These are phyloP conservation scores for Glycine tomentella DNA, from an alignment of 306 rosid species.

Conservation along the genomic window DNA sequence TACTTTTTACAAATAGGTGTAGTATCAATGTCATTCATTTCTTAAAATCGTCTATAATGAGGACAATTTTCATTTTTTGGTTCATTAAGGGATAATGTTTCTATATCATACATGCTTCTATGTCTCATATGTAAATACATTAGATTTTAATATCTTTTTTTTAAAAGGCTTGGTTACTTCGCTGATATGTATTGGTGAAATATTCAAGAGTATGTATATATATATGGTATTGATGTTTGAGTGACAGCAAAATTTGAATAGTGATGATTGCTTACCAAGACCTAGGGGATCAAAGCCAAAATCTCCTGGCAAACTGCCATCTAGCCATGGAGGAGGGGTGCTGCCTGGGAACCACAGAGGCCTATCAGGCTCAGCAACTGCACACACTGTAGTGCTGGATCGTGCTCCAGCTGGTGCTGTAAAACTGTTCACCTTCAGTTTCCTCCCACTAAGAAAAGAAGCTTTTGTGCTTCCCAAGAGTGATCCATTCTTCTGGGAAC, in stretches of 20 bases:
- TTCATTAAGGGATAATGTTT: background rate
- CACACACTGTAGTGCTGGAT: constrained; percentile 49
- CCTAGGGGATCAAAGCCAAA: constrained; percentile 59
- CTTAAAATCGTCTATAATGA: no score
- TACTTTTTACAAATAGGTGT: background rate
- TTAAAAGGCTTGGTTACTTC: no score
- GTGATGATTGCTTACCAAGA: constrained; percentile 40
- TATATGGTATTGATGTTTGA: no score
- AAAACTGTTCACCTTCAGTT: constrained; percentile 39
- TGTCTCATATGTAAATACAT: background rate
- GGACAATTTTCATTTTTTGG: no score
- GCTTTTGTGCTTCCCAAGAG: constrained; percentile 43
- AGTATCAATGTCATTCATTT: no score
- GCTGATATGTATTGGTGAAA: no score
- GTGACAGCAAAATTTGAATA: background rate
- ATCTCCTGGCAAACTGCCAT: constrained; percentile 58
- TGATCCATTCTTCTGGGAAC: constrained; percentile 56
- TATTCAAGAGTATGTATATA: background rate
- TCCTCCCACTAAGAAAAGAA: constrained; percentile 50
- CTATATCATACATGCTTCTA: background rate
- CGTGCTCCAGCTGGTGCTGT: constrained; percentile 40
- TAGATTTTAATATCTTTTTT: background rate
- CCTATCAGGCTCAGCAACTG: constrained; percentile 53
- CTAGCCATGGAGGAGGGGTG: constrained; percentile 56
- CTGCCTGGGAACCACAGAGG: constrained; percentile 56